Base-by-base conservation (phyloP, 2,329 filamentous ascomycete genomes). In the Cladosporium austrohemisphaericum region DNA sequence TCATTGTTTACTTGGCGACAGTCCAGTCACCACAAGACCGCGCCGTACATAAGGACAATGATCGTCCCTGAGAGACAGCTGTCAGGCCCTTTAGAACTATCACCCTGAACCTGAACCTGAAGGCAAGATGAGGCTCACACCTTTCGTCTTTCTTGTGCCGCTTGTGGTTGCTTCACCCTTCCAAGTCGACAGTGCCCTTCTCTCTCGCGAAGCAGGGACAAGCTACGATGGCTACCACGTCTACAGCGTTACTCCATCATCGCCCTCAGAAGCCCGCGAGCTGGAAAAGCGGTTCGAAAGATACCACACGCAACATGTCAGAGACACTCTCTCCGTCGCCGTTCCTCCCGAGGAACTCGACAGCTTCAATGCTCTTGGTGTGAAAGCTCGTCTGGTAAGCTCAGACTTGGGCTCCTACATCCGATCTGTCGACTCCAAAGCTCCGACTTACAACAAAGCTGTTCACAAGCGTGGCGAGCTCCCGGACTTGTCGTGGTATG, bases 401-500 rank as follows among this genome's bases (percentile, higher is more conserved):
- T 65, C 67, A 25, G 63, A 76, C 56, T 62, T 76, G 5, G 72
- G 71, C 13, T 59, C 59, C 7, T 68, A 70, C 2, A 76, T 76
- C 50, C 37, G 28, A 10, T 37, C 23, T 18, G 37, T 20, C 14
- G 28, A 16, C 37, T 37, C 23, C 4, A 33, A 44, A 11, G 41
- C 25, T 10, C 22, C 19, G 31, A 57, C 55, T 29, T 53, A 53
- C 16, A 13, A 32, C 19, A 31, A 33, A 8, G 25, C 45, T 32
- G 13, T 47, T 14, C 36, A 36, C 28, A 49, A 38, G 29, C 44
- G 35, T 25, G 50, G 41, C 5, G 32, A 44, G 3, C 50, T 57
- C n/a, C 59, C 58, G 13, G 60, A 66, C 48, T 36, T 68, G 16
- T 67, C 71, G 4, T 81, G 76, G 75, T 81, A 79, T 62, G 68